phyloP scores from a whole-genome alignment of 495 filamentous ascomycete species.

The Collariella sp. region DNA sequence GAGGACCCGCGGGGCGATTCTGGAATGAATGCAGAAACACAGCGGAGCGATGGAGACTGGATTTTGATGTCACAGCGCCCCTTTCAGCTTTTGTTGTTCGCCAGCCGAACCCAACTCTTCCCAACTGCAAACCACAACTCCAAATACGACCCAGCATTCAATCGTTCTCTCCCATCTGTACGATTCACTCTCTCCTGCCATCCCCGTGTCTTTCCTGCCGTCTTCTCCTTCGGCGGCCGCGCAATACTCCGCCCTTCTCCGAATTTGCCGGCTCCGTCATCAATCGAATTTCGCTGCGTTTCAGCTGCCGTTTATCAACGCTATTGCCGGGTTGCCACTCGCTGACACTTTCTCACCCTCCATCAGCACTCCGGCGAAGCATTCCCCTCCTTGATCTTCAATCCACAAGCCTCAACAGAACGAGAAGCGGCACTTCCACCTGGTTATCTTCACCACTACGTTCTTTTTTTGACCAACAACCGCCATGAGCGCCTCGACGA shows the following conservation, averaged over 20 bases:
- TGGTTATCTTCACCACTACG: not conserved
- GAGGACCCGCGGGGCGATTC: conserved; percentile 11
- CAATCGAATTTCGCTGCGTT: too few species aligned
- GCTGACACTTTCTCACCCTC: too few species aligned
- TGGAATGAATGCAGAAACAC: conserved; percentile 8
- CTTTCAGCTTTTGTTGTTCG: too few species aligned
- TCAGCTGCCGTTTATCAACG: not conserved
- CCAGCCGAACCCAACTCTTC: not conserved
- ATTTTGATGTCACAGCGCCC: conserved; percentile 21
- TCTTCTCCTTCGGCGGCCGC: too few species aligned
- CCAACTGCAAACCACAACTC: not conserved
- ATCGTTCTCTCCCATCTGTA: too few species aligned
- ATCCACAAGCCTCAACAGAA: not conserved
- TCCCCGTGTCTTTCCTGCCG: not conserved
- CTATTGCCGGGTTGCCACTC: not conserved
- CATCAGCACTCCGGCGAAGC: not conserved
- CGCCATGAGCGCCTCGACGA: conserved; percentile 53
- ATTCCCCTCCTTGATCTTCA: not conserved
- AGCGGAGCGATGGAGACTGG: conserved; percentile 16
- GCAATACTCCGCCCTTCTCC: too few species aligned
- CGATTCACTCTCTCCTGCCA: too few species aligned
- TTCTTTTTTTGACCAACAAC: not conserved
- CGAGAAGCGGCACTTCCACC: not conserved
- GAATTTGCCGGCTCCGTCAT: too few species aligned
- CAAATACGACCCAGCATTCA: not conserved